A percentile compares a stretch with the other conserved stretches of the same genome.
Conservation (phyloP, 495 filamentous ascomycete species). For the Chaetomidium leptoderma region DNA sequence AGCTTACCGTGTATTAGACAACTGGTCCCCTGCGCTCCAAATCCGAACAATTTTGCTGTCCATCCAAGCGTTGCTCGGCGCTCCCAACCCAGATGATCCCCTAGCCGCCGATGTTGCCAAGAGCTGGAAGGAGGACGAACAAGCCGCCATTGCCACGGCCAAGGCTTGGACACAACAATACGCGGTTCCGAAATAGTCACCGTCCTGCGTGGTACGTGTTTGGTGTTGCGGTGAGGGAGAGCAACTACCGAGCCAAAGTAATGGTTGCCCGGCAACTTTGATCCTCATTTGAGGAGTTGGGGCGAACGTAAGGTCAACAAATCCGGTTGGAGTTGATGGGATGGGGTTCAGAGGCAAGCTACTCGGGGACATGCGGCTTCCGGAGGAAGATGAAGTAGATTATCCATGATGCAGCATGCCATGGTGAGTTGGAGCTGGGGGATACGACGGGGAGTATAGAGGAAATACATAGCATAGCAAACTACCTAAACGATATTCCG, state of each 20-base stretch:
- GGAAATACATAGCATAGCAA: background rate
- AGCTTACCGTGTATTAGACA: slow-evolving; percentile 53
- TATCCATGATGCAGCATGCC: background rate
- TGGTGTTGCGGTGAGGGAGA: background rate
- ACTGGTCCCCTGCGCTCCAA: slow-evolving; percentile 97
- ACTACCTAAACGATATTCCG: no score
- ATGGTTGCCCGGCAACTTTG: background rate
- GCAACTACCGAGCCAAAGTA: background rate
- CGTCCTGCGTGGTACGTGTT: no score
- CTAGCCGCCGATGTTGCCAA: slow-evolving; percentile 97
- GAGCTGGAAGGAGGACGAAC: slow-evolving; percentile 93
- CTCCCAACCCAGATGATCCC: slow-evolving; percentile 95
- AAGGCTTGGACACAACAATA: slow-evolving; percentile 82
- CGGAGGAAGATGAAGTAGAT: background rate
- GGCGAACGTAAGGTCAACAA: background rate
- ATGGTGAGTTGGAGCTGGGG: background rate
- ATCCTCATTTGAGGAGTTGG: slow-evolving; percentile 1
- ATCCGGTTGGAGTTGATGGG: slow-evolving; percentile 1
- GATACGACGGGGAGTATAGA: background rate
- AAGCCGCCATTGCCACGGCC: slow-evolving; percentile 82
- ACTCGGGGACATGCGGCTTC: background rate
- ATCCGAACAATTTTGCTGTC: slow-evolving; percentile 96
- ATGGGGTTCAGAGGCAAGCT: background rate
- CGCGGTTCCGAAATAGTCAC: slow-evolving; percentile 41
- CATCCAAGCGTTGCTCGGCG: slow-evolving; percentile 93